Percentiles rank a stretch among this genome's conserved stretches.
These are phyloP conservation scores for Leucocoprinus sp. DNA, from an alignment of 768 basidiomycete genomes.

Conservation along the genomic window DNA sequence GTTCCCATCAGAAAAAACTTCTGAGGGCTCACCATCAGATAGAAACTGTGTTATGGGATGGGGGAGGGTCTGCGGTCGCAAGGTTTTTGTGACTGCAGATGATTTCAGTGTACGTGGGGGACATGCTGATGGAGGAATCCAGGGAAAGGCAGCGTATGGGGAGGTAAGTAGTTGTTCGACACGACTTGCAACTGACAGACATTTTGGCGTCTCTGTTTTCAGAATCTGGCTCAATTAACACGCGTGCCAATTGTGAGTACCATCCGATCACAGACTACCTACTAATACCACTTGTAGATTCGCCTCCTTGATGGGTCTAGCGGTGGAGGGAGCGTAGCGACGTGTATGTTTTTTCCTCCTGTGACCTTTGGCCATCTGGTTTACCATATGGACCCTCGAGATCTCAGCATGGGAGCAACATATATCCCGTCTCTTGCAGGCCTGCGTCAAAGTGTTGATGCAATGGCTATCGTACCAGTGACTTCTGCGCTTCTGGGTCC, in stretches of 20 bases:
- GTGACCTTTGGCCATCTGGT: background rate
- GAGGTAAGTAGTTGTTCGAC: constrained; percentile 20
- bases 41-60: constrained; percentile 33
- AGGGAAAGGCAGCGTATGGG: constrained; percentile 30
- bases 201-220: background rate
- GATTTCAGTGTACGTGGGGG: constrained; percentile 36
- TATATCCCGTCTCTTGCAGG: constrained; percentile 30
- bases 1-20: constrained; percentile 4
- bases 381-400: constrained; percentile 9
- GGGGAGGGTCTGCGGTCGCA: constrained; percentile 24
- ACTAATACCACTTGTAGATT: constrained; percentile 25
- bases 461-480: constrained; percentile 29
- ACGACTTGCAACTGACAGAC: background rate
- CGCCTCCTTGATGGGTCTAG: constrained; percentile 34
- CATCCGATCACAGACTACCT: no score
- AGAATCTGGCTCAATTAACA: constrained; percentile 27
- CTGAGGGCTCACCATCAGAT: background rate
- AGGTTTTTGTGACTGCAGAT: constrained; percentile 31
- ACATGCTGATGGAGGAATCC: constrained; percentile 34
- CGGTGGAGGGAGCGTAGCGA: constrained; percentile 33
- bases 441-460: constrained; percentile 29
- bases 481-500: constrained; percentile 31
- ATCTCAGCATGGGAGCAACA: constrained; percentile 29
- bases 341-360: constrained; percentile 18
- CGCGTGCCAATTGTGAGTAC: constrained; percentile 27